Evolutionary conservation across 148 eudicot species (phyloP), one percentile per base, ranked within the genome.

Genomic region (Rhododendron ferrugineum): DNA sequence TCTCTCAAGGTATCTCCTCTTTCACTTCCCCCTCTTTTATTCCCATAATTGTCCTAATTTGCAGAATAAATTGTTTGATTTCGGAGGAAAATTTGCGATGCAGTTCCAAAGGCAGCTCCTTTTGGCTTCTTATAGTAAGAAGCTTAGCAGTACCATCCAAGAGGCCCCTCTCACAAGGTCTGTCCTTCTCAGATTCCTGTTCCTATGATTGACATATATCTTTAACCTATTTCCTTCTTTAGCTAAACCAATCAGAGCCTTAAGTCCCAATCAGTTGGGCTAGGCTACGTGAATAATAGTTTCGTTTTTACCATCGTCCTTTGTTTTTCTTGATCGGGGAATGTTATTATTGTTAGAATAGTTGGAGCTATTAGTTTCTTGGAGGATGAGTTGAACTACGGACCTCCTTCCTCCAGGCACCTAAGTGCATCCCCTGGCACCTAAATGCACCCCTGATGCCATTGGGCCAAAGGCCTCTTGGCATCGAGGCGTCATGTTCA

Each of bases 1-100:
- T 88, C 88, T 76, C 90, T 88, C 87, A 90, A 86, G 92, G 93
- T 91, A 11, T 60, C 15, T 28, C 32, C n/a, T 40, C 23, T 64
- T 23, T 8, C 11, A 6, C 28, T 62, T 62, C 6, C n/a, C 36
- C 54, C 36, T 11, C 58, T 62, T 62, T 62, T 62, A 23, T 23
- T 7, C 42, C 42, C 42, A 40, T 40, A 40, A 62, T n/a, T 62
- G 9, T 11, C 70, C 8, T 10, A n/a, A 62, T 23, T 23, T 23
- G 70, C 11, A 62, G 30, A 62, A 66, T 64, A 26, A 26, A n/a
- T 66, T n/a, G 72, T n/a, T 66, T 66, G 32, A 26, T 64, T 9
- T n/a, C 1, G 72, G 30, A 16, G 5, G 14, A 3, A 66, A 66
- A 7, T 26, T 50, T 66, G 32, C 72, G 26, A 3, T 26, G 81